A percentile compares a stretch with the other conserved stretches of the same genome.
phyloP scores from a whole-genome alignment of 768 basidiomycete genomes.

The Boletus bicolor region DNA sequence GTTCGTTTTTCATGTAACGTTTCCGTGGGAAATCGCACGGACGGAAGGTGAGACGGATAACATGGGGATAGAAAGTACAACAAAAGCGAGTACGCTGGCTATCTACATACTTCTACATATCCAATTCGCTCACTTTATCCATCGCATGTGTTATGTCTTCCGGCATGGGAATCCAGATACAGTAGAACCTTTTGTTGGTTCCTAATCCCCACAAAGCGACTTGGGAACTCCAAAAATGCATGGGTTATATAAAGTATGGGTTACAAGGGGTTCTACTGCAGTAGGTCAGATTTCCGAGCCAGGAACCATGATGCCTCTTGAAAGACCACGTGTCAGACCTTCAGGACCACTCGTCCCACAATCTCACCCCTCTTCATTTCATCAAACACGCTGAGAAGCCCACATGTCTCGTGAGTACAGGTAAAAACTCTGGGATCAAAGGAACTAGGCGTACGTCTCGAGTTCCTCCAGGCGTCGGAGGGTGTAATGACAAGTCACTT shows the following conservation, averaged over 20 bases:
- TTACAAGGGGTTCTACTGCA: too few relatives aligned
- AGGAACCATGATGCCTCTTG: too few relatives aligned
- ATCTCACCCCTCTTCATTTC: constrained; percentile 20
- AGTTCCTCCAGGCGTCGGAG: constrained; percentile 29
- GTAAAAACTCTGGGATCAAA: not conserved
- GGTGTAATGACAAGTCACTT: constrained; percentile 35
- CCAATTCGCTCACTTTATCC: not conserved
- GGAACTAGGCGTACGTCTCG: constrained; percentile 14
- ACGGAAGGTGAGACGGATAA: too few relatives aligned
- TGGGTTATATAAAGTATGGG: too few relatives aligned
- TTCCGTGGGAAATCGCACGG: not conserved
- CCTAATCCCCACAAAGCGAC: too few relatives aligned
- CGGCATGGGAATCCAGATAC: not conserved
- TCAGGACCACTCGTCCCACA: constrained; percentile 20
- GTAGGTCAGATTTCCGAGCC: too few relatives aligned
- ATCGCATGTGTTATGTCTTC: not conserved
- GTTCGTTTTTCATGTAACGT: not conserved
- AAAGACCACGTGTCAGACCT: constrained; percentile 9
- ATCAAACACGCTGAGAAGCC: constrained; percentile 14
- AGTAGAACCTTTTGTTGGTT: too few relatives aligned
- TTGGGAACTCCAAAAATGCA: too few relatives aligned
- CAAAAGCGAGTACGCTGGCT: not conserved
- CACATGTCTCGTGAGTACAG: not conserved
- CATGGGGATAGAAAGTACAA: not conserved
- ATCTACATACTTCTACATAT: too few relatives aligned